Evolutionary conservation across 495 filamentous ascomycete species (phyloP).

Genomic region (Margaritispora aquatica): DNA sequence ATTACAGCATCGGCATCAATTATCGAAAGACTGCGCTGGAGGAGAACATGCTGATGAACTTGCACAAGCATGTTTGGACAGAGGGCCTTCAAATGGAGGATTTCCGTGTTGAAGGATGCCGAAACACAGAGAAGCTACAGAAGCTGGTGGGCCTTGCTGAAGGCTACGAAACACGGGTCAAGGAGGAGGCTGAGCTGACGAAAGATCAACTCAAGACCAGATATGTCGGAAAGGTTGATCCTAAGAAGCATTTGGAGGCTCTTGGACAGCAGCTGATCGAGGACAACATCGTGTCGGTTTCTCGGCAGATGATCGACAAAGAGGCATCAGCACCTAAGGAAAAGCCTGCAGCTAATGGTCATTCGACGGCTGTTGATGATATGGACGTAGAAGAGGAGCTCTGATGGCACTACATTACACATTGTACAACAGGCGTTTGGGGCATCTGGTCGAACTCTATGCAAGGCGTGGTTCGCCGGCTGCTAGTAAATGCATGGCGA

Average conservation of each 20-base stretch:
- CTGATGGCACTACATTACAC: conserved; percentile 26
- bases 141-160: conserved; percentile 84
- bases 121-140: conserved; percentile 81
- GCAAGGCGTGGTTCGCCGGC: conserved; percentile 11
- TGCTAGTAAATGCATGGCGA: conserved; percentile 3
- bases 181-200: conserved; percentile 93
- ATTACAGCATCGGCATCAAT: conserved; percentile 97
- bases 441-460: conserved; percentile 1
- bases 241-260: conserved; percentile 98
- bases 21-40: conserved; percentile 97
- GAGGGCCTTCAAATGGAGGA: conserved; percentile 96
- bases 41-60: conserved; percentile 99
- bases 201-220: conserved; percentile 98
- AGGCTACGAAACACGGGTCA: conserved; percentile 96
- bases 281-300: conserved; percentile 96
- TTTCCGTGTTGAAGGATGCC: conserved; percentile 74
- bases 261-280: conserved; percentile 94
- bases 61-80: conserved; percentile 99
- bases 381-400: conserved; percentile 59
- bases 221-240: conserved; percentile 98
- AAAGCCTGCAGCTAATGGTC: conserved; percentile 20
- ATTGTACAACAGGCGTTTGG: conserved; percentile 26
- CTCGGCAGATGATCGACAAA: conserved; percentile 98
- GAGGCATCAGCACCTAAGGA: conserved; percentile 70
- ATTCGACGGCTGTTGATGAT: conserved; percentile 23